Evolutionary conservation across 306 rosid genomes (phyloP).

Genomic region (Morella rubra): DNA sequence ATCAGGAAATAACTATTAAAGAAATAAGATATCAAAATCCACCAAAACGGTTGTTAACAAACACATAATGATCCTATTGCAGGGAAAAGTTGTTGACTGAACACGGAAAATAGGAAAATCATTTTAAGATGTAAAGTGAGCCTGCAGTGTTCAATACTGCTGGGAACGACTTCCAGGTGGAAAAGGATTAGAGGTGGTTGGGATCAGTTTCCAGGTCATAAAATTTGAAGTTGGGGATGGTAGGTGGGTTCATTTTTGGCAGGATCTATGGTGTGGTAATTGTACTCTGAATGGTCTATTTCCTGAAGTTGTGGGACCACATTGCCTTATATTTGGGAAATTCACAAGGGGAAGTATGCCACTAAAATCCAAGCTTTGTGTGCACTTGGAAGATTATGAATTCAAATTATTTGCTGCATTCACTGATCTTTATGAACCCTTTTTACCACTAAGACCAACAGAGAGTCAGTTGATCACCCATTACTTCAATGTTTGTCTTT

Average conservation of each 20-base stretch:
- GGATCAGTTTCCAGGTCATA: background rate
- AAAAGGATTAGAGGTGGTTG: background rate
- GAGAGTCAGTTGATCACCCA: background rate
- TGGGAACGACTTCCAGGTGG: background rate
- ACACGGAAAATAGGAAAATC: background rate
- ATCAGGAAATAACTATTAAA: background rate
- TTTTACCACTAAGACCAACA: background rate
- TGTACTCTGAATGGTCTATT: background rate
- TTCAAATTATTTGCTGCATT: background rate
- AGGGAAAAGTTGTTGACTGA: background rate
- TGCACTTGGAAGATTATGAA: background rate
- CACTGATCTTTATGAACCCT: background rate
- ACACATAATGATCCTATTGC: background rate
- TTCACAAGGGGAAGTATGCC: background rate
- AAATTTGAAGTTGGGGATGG: background rate
- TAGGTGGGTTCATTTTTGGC: background rate
- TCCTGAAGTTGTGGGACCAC: background rate
- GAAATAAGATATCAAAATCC: background rate
- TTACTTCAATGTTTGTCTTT: background rate
- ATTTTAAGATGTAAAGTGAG: background rate
- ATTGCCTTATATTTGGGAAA: background rate
- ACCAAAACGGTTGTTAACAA: background rate
- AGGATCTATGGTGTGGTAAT: background rate
- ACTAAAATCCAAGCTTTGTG: background rate
- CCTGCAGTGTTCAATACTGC: background rate